Conservation (phyloP, 2,329 filamentous ascomycete genomes). For the Neonectria coccinea region DNA sequence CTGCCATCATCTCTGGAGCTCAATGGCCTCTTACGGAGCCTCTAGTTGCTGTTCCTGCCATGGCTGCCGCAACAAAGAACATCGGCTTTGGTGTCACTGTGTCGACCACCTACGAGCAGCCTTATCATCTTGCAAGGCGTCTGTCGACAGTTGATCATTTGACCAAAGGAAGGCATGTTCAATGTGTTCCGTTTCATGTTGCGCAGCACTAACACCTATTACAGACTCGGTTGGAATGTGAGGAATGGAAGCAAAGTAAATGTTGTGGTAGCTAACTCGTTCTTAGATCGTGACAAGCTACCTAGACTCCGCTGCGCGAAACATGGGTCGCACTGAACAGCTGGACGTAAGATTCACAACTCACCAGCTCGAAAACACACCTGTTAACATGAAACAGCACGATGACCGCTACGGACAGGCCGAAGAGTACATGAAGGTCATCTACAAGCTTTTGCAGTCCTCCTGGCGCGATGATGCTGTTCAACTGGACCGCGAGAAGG, state of each 20-base stretch:
- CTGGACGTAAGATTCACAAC: conserved; percentile 38
- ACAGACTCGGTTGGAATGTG: conserved; percentile 67
- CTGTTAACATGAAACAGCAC: conserved; percentile 56
- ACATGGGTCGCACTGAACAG: conserved; percentile 70
- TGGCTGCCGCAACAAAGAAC: conserved; percentile 76
- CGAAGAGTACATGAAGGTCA: conserved; percentile 73
- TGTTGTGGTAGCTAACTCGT: conserved; percentile 43
- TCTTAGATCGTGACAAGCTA: conserved; percentile 74
- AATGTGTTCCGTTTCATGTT: accelerated
- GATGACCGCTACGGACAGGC: conserved; percentile 74
- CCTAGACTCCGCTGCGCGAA: conserved; percentile 75
- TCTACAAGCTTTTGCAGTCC: conserved; percentile 75
- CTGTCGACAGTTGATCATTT: conserved; percentile 77
- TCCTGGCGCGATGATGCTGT: conserved; percentile 77
- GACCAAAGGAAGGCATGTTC: conserved; percentile 66
- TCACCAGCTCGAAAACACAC: not conserved
- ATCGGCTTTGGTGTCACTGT: conserved; percentile 78
- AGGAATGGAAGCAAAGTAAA: conserved; percentile 26
- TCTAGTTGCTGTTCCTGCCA: conserved; percentile 71
- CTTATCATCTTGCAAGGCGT: conserved; percentile 74
- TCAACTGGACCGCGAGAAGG: conserved; percentile 66
- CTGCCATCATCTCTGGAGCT: conserved; percentile 71
- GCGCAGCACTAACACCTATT: conserved; percentile 7
- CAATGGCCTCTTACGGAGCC: conserved; percentile 81
- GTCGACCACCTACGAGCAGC: conserved; percentile 77